Conservation (phyloP, 2,329 filamentous ascomycete species). For the Botrytis fabae region DNA sequence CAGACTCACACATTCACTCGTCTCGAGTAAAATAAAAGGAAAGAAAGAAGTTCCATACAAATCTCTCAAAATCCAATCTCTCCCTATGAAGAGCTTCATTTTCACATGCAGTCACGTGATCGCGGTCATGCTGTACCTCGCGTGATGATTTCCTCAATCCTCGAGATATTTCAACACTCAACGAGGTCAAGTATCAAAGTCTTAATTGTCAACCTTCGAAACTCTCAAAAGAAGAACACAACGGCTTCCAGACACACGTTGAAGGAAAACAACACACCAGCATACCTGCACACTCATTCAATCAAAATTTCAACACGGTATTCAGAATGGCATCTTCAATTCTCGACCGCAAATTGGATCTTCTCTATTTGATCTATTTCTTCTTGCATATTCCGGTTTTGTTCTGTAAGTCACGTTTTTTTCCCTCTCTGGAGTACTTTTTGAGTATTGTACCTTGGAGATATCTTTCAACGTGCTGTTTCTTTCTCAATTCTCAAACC, state of each 20-base stretch:
- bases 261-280: too few relatives aligned
- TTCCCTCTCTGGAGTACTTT: neutral
- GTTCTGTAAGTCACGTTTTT: slow-evolving; percentile 48
- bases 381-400: slow-evolving; percentile 60
- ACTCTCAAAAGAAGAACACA: neutral
- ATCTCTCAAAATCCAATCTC: neutral
- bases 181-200: neutral
- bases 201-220: neutral
- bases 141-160: neutral
- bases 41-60: neutral
- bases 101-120: neutral
- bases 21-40: neutral
- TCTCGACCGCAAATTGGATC: slow-evolving; percentile 38
- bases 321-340: slow-evolving; percentile 36
- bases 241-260: too few relatives aligned
- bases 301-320: neutral
- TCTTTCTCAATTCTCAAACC: neutral
- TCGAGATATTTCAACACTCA: neutral
- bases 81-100: neutral
- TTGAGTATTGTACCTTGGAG: neutral
- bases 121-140: neutral
- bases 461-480: neutral
- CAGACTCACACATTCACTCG: neutral
- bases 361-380: slow-evolving; percentile 59
- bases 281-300: neutral